Conservation (phyloP, 2,329 filamentous ascomycete species). For the Seiridium unicorne region DNA sequence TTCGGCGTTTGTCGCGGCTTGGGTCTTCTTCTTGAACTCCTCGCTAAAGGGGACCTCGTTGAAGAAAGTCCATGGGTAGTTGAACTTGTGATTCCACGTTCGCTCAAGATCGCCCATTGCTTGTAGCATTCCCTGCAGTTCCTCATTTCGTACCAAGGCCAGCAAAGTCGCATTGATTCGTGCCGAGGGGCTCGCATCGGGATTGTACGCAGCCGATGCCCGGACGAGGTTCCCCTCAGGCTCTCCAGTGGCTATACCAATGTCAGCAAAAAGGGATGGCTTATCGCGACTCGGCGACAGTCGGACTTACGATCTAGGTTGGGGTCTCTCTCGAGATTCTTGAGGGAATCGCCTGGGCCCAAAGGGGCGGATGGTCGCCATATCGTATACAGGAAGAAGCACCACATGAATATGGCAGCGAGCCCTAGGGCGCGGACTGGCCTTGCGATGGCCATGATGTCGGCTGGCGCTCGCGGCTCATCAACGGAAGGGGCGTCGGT, state of each 20-base stretch:
- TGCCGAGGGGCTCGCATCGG: slow-evolving; percentile 70
- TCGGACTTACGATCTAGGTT: slow-evolving; percentile 74
- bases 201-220: slow-evolving; percentile 73
- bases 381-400: slow-evolving; percentile 77
- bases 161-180: slow-evolving; percentile 93
- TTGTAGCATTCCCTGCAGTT: slow-evolving; percentile 78
- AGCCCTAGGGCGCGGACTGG: slow-evolving; percentile 78
- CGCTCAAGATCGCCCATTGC: slow-evolving; percentile 90
- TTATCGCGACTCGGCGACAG: not conserved
- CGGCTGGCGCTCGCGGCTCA: slow-evolving; percentile 2
- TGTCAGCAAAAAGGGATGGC: slow-evolving; percentile 6
- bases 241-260: slow-evolving; percentile 71
- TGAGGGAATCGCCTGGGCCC: slow-evolving; percentile 36
- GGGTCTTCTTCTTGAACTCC: slow-evolving; percentile 84
- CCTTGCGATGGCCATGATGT: slow-evolving; percentile 78
- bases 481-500: not conserved
- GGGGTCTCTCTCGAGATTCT: slow-evolving; percentile 67
- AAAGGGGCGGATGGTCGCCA: slow-evolving; percentile 51
- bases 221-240: slow-evolving; percentile 75
- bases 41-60: slow-evolving; percentile 93
- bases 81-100: slow-evolving; percentile 98
- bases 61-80: slow-evolving; percentile 99
- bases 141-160: slow-evolving; percentile 88
- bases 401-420: slow-evolving; percentile 68
- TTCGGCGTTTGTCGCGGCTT: slow-evolving; percentile 82